These are phyloP conservation scores for Volvox africanus DNA, from an alignment of 139 green algal genomes.

Conservation along the genomic window DNA sequence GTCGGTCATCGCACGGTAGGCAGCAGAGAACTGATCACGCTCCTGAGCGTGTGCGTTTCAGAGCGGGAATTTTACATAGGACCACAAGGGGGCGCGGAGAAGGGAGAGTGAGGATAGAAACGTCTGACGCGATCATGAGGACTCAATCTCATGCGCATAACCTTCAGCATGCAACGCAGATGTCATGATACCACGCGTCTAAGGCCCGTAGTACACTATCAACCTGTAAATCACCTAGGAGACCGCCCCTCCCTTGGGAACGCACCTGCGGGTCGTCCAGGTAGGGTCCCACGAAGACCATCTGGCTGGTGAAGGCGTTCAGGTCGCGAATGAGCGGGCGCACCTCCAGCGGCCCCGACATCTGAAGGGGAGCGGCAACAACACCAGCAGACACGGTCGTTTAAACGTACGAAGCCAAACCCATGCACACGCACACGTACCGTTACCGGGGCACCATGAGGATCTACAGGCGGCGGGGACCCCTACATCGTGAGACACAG, in stretches of 20 bases:
- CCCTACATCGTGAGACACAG: no score
- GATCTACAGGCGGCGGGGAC: no score
- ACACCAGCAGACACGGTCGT: background rate
- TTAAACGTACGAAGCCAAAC: no score
- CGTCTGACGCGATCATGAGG: no score
- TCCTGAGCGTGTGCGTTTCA: background rate
- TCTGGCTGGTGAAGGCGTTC: slow-evolving; percentile 83
- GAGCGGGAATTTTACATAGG: background rate
- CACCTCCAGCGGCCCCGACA: slow-evolving; percentile 50
- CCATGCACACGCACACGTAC: no score
- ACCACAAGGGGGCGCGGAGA: background rate
- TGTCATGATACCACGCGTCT: no score
- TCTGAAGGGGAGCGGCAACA: background rate
- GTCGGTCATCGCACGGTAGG: slow-evolving; percentile 85
- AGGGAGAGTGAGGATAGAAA: background rate
- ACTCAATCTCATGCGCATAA: no score
- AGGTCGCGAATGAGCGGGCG: slow-evolving; percentile 71
- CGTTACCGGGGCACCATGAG: no score
- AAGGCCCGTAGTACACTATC: no score
- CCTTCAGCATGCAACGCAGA: no score
- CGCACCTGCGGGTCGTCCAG: slow-evolving; percentile 70
- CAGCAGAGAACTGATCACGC: slow-evolving; percentile 70
- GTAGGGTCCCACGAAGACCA: slow-evolving; percentile 91
- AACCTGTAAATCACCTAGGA: no score
- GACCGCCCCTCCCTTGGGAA: no score